phyloP scores from a whole-genome alignment of 75 land plant species.

The Selaginella tamariscina region DNA sequence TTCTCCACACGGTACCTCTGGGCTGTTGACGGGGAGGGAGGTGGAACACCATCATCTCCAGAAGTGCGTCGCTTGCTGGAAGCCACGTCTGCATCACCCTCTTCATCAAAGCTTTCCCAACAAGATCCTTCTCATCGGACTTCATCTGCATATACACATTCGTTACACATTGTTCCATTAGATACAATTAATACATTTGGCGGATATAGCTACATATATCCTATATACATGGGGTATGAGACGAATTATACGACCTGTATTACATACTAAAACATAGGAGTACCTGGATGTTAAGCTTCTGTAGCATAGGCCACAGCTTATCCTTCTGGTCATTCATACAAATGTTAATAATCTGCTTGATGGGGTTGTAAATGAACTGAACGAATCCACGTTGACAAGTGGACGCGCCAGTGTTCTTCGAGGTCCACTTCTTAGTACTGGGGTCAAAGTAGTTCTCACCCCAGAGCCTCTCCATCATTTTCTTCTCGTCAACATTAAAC shows the following conservation, averaged over 20 bases:
- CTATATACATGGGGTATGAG: too few species aligned
- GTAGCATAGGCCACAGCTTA: constrained; percentile 18
- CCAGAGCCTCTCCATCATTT: constrained; percentile 30
- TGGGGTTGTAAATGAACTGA: constrained; percentile 29
- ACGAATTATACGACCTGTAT: too few species aligned
- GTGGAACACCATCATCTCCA: constrained; percentile 27
- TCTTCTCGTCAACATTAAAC: constrained; percentile 25
- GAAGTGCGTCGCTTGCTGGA: constrained; percentile 27
- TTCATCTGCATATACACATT: constrained; percentile 12
- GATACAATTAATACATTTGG: too few species aligned
- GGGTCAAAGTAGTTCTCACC: constrained; percentile 31
- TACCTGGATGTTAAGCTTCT: constrained; percentile 5
- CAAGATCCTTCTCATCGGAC: constrained; percentile 21
- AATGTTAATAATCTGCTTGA: constrained; percentile 21
- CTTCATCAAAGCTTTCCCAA: constrained; percentile 24
- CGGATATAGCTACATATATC: too few species aligned
- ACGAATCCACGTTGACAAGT: constrained; percentile 25
- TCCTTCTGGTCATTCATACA: constrained; percentile 23
- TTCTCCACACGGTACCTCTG: constrained; percentile 32
- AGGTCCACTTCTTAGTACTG: constrained; percentile 22
- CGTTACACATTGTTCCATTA: too few species aligned
- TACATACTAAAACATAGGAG: too few species aligned
- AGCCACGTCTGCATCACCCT: constrained; percentile 30
- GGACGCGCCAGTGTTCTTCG: constrained; percentile 23
- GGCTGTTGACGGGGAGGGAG: constrained; percentile 25